These are phyloP conservation scores for Asterella californica DNA, from an alignment of 225 moss, liverwort and hornwort genomes.

Conservation along the genomic window DNA sequence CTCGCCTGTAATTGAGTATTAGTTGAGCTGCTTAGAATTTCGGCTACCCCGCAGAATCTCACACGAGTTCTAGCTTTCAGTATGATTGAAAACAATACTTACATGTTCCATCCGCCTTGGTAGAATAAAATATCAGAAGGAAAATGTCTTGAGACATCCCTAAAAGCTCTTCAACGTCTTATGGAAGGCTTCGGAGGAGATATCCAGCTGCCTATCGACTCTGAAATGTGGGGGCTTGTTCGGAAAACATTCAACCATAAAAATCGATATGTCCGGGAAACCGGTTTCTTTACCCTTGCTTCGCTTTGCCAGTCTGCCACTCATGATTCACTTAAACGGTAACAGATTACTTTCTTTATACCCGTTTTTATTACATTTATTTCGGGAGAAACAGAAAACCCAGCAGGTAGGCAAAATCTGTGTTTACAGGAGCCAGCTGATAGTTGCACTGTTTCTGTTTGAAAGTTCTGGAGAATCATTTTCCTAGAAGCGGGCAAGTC, in stretches of 20 bases:
- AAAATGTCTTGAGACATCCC: conserved; percentile 67
- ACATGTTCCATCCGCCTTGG: neutral
- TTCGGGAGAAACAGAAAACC: neutral
- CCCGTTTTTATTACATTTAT: neutral
- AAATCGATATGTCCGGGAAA: conserved; percentile 71
- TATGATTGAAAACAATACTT: neutral
- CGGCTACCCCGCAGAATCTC: neutral
- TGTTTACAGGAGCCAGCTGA: neutral
- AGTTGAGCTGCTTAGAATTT: neutral
- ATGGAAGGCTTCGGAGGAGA: conserved; percentile 74
- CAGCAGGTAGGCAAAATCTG: neutral
- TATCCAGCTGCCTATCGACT: conserved; percentile 52
- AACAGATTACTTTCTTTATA: conserved; percentile 17
- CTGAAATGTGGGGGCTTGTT: conserved; percentile 63
- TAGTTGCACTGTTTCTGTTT: neutral
- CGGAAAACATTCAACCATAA: conserved; percentile 53
- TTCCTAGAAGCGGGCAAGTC: neutral
- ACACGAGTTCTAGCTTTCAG: neutral
- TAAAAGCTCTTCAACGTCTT: conserved; percentile 69
- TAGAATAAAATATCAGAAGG: conserved; percentile 29
- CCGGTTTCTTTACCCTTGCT: conserved; percentile 61
- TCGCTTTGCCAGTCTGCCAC: conserved; percentile 63
- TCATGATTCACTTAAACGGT: conserved; percentile 59
- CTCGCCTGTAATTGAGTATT: too few species aligned
- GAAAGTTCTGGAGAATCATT: neutral